Evolutionary conservation across 495 filamentous ascomycete genomes (phyloP).

Genomic region (Glonium stellatum): DNA sequence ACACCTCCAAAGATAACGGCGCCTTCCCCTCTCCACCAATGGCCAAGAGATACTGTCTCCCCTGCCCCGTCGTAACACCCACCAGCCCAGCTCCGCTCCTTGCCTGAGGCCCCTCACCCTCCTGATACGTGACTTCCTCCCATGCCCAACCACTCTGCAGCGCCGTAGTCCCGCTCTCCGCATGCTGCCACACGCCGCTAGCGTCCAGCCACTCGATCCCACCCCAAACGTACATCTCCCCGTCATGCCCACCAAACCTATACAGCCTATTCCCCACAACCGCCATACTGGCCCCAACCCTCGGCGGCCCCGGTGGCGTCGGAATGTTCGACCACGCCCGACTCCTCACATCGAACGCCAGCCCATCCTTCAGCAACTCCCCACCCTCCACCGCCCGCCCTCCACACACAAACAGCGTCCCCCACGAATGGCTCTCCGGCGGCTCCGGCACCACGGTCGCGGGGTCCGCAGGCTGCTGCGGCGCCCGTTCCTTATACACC

Average conservation of each 20-base stretch:
- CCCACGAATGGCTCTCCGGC: constrained; percentile 26
- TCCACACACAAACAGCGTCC: constrained; percentile 33
- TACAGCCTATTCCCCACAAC: constrained; percentile 20
- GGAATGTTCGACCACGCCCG: constrained; percentile 32
- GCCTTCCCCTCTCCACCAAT: constrained; percentile 23
- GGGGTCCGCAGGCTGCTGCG: constrained; percentile 31
- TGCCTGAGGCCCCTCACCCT: constrained; percentile 1
- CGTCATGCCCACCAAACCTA: constrained; percentile 21
- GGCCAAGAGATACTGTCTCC: constrained; percentile 31
- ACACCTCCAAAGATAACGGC: background rate
- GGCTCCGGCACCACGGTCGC: constrained; percentile 32
- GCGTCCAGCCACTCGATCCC: constrained; percentile 23
- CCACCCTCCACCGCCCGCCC: constrained; percentile 13
- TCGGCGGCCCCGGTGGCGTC: constrained; percentile 15
- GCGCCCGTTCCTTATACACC: constrained; percentile 12
- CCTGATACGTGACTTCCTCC: constrained; percentile 10
- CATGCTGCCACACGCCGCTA: constrained; percentile 15
- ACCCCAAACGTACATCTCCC: background rate
- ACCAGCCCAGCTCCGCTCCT: constrained; percentile 24
- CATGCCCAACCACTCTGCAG: constrained; percentile 20
- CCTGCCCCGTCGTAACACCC: constrained; percentile 33
- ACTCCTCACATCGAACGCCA: constrained; percentile 32
- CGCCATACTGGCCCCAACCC: constrained; percentile 24
- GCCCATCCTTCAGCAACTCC: constrained; percentile 23
- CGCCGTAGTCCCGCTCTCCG: constrained; percentile 22